Conservation (phyloP, 2,329 filamentous ascomycete genomes). For the Akanthomyces muscarius region DNA sequence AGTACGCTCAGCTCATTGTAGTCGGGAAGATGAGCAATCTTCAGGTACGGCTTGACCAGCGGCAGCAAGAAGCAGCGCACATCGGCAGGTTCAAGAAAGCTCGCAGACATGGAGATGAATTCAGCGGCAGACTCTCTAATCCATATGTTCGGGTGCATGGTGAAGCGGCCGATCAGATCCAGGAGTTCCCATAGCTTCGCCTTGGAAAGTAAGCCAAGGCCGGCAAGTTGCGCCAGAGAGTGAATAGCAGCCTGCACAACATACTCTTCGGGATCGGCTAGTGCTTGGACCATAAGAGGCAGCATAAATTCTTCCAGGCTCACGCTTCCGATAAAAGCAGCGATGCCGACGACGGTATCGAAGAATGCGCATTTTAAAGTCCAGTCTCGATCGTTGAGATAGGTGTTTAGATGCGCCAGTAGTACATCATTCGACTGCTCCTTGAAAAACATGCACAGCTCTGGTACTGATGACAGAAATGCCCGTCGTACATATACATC, state of each 20-base stretch:
- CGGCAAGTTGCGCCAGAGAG: constrained; percentile 82
- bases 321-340: constrained; percentile 81
- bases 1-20: constrained; percentile 72
- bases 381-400: constrained; percentile 95
- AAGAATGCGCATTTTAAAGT: constrained; percentile 95
- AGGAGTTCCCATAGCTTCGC: constrained; percentile 84
- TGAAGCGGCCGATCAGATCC: constrained; percentile 76
- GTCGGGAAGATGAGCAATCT: constrained; percentile 60
- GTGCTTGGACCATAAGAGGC: constrained; percentile 89
- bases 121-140: constrained; percentile 85
- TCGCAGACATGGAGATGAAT: constrained; percentile 74
- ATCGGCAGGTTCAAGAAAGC: constrained; percentile 74
- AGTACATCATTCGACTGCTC: constrained; percentile 94
- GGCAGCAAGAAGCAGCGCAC: constrained; percentile 79
- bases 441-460: constrained; percentile 91
- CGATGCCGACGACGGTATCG: constrained; percentile 89
- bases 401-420: constrained; percentile 92
- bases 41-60: constrained; percentile 76
- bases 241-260: constrained; percentile 88
- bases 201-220: constrained; percentile 80
- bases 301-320: constrained; percentile 93
- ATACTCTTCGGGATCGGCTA: constrained; percentile 89
- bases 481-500: constrained; percentile 84
- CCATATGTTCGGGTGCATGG: constrained; percentile 93
- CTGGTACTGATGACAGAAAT: constrained; percentile 86